Evolutionary conservation across 2,329 filamentous ascomycete species (phyloP).

Genomic region (Sphaerulina populicola): DNA sequence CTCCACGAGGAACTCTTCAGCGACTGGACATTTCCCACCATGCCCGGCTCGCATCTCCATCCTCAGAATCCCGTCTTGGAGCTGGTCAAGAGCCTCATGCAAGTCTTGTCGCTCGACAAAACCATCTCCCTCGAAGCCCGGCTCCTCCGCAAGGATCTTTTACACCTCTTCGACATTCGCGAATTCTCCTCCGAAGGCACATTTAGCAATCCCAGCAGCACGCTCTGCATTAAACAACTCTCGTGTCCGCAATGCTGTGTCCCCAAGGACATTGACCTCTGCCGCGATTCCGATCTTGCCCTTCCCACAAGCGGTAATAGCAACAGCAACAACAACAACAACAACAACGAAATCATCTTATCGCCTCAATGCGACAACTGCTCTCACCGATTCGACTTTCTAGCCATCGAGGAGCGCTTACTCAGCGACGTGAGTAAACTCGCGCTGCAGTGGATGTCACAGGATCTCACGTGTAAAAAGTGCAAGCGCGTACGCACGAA

Average conservation of each 20-base stretch:
- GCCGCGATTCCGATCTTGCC: constrained; percentile 75
- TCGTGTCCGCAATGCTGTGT: constrained; percentile 88
- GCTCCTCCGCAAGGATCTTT: constrained; percentile 76
- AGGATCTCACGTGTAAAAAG: constrained; percentile 82
- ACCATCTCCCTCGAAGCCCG: constrained; percentile 83
- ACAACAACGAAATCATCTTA: constrained; percentile 15
- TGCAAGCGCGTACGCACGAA: constrained; percentile 62
- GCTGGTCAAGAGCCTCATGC: constrained; percentile 86
- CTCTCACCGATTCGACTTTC: constrained; percentile 63
- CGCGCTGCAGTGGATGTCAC: constrained; percentile 72
- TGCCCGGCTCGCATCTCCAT: constrained; percentile 63
- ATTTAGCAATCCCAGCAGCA: constrained; percentile 76
- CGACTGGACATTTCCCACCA: constrained; percentile 76
- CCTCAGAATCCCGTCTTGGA: constrained; percentile 71
- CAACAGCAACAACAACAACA: no score
- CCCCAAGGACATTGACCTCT: constrained; percentile 81
- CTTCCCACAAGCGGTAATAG: constrained; percentile 33
- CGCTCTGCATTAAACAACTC: constrained; percentile 63
- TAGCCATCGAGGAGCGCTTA: constrained; percentile 74
- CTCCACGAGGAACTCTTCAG: constrained; percentile 77
- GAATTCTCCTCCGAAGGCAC: constrained; percentile 85
- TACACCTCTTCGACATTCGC: constrained; percentile 83
- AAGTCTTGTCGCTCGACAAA: constrained; percentile 83
- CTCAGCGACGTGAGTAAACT: constrained; percentile 67
- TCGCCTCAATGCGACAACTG: constrained; percentile 54